Base-by-base conservation (phyloP, 257 asterid genomes). In the Penstemon eatonii region DNA sequence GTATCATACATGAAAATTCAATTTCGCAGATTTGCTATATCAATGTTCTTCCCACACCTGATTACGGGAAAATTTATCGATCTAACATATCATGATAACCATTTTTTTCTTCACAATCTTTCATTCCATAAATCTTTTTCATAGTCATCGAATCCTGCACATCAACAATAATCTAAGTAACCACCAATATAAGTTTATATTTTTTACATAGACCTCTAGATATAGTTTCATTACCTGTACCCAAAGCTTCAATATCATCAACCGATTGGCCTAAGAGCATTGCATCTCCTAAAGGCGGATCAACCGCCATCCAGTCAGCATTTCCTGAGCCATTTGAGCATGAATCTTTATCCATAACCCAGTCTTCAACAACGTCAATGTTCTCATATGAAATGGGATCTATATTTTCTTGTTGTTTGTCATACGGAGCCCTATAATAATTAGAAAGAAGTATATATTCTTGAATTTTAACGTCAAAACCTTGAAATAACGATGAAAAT, bases 141-240 rank as follows among this genome's bases (percentile, higher is more conserved):
- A 73, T 67, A 84, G 77, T 89, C 99, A 71, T 81, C 87, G 77
- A 94, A 91, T 50, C 96, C 97, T 94, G 92, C 67, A 66, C n/a
- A 74, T 62, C 12, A 52, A 60, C 61, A 69, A 56, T 68, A 8
- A 44, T 8, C 6, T 52, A 56, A 54, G 45, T 58, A 67, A 43
- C 64, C 38, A 54, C 25, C 53, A 65, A 47, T 5, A 37, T 15
- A 41, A 69, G 33, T 62, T 15, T 60, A 25, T 0, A 9, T 18
- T 38, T 19, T 40, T 15, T 38, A 8, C 42, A 61, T 58, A 56
- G 47, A 42, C 65, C 45, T 68, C 65, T 39, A 42, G 51, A 41
- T 37, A 63, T 7, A 65, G 64, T 39, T 39, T 52, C 63, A 62
- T 73, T 88, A 93, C 98, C 96, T 82, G 90, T 78, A 65, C 92